Conservation (phyloP, 2,329 filamentous ascomycete species). For the Verticillium klebahnii region DNA sequence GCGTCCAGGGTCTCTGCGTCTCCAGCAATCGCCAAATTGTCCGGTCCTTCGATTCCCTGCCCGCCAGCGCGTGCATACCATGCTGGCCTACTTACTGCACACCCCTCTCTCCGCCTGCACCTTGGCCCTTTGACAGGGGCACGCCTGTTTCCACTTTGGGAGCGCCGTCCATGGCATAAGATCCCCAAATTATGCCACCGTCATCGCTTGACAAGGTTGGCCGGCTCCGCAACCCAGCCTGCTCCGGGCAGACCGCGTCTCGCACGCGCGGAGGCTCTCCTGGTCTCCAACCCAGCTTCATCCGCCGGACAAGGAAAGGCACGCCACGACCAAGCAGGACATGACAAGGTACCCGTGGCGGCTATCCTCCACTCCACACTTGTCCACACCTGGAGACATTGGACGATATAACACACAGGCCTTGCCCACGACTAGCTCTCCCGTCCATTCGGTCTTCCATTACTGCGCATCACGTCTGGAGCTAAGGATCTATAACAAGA, state of each 20-base stretch:
- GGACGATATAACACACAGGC: conserved; percentile 39
- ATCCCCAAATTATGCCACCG: conserved; percentile 55
- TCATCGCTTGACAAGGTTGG: conserved; percentile 40
- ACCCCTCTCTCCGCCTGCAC: not conserved
- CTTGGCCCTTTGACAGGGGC: not conserved
- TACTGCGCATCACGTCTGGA: not conserved
- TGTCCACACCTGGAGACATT: not conserved
- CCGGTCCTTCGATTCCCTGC: conserved; percentile 21
- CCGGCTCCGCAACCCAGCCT: conserved; percentile 15
- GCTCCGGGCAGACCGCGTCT: conserved; percentile 1
- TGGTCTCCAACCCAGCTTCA: not conserved
- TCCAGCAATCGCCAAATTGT: conserved; percentile 27
- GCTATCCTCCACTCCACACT: not conserved
- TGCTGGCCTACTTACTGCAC: not conserved
- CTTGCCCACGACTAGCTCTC: conserved; percentile 27
- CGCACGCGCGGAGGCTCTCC: not conserved
- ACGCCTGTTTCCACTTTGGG: conserved; percentile 47
- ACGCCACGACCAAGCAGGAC: not conserved
- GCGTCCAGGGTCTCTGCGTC: conserved; percentile 25
- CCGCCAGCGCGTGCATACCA: not conserved
- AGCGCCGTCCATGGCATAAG: conserved; percentile 44
- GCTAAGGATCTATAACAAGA: not conserved
- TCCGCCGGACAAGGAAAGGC: not conserved
- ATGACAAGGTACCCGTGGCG: not conserved
- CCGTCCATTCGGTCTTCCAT: conserved; percentile 21